These are phyloP conservation scores for Carnegiea gigantea DNA, from an alignment of 179 eudicot genomes.

Conservation along the genomic window DNA sequence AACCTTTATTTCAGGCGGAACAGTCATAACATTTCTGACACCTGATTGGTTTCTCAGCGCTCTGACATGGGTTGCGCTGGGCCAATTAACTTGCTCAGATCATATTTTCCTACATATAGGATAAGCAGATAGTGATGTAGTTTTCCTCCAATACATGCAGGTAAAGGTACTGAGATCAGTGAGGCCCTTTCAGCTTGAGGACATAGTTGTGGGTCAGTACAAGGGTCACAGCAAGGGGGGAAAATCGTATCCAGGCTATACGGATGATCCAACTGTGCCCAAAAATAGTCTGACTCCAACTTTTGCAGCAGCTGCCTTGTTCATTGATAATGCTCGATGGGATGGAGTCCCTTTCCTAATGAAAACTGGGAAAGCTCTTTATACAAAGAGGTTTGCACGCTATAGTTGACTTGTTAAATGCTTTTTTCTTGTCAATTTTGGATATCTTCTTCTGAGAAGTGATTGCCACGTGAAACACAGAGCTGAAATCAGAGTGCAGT, in stretches of 20 bases:
- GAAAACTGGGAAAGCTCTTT: conserved; percentile 89
- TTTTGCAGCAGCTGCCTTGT: conserved; percentile 79
- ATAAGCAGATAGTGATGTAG: not conserved
- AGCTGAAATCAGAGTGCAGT: conserved; percentile 85
- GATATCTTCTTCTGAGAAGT: not conserved
- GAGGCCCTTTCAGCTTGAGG: conserved; percentile 58
- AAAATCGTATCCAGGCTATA: conserved; percentile 60
- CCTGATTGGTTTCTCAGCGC: too few relatives aligned
- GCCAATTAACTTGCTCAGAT: not conserved
- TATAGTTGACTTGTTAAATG: not conserved
- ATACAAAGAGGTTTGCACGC: conserved; percentile 48
- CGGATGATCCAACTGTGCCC: conserved; percentile 78
- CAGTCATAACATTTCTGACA: too few relatives aligned
- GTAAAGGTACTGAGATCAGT: conserved; percentile 87
- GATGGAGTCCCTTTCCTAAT: conserved; percentile 96
- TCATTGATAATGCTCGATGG: conserved; percentile 89
- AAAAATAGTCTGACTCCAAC: conserved; percentile 75
- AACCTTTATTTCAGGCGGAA: not conserved
- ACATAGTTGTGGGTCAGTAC: conserved; percentile 73
- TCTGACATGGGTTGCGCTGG: too few relatives aligned
- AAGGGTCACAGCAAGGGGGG: conserved; percentile 69
- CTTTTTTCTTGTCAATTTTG: not conserved
- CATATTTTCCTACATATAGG: not conserved
- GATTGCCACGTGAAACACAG: conserved; percentile 41
- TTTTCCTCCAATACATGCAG: conserved; percentile 34